A percentile compares a stretch with the other conserved stretches of the same genome.
Conservation (phyloP, 2,329 filamentous ascomycete species). For the Aureobasidium subglaciale region DNA sequence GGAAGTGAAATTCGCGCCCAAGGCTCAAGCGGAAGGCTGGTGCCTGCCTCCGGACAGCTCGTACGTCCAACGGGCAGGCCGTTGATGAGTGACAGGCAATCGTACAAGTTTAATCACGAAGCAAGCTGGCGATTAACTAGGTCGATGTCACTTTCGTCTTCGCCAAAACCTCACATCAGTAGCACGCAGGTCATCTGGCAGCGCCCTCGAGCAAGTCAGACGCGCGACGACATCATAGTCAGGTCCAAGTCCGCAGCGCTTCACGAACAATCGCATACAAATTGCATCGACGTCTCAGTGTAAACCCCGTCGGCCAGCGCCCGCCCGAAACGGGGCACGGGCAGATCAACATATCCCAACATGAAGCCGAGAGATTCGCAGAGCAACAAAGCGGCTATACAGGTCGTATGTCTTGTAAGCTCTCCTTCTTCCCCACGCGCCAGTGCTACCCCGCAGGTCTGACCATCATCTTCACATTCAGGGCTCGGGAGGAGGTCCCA, state of each 20-base stretch:
- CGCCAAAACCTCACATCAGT: too few relatives aligned
- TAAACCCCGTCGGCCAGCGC: background rate
- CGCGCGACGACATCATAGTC: constrained; percentile 7
- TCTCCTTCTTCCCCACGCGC: constrained; percentile 14
- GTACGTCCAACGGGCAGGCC: constrained; percentile 4
- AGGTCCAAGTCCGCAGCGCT: background rate
- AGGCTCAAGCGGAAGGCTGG: too few relatives aligned
- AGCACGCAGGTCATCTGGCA: too few relatives aligned
- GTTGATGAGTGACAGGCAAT: background rate
- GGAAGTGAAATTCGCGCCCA: too few relatives aligned
- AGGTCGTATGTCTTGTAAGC: constrained; percentile 43
- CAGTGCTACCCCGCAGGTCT: constrained; percentile 3
- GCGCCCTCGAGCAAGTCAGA: background rate
- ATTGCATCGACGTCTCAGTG: background rate
- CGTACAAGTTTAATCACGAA: background rate
- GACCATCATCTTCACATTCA: constrained; percentile 30
- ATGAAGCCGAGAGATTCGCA: constrained; percentile 9
- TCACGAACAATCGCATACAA: background rate
- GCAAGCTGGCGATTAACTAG: background rate
- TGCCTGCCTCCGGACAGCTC: background rate
- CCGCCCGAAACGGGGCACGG: constrained; percentile 14
- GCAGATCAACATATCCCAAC: background rate
- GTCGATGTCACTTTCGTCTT: background rate
- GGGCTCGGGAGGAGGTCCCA: constrained; percentile 85
- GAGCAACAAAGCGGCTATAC: constrained; percentile 34